Conservation (phyloP, 352 stramenopile species). For the Phytophthora cryptogea region DNA sequence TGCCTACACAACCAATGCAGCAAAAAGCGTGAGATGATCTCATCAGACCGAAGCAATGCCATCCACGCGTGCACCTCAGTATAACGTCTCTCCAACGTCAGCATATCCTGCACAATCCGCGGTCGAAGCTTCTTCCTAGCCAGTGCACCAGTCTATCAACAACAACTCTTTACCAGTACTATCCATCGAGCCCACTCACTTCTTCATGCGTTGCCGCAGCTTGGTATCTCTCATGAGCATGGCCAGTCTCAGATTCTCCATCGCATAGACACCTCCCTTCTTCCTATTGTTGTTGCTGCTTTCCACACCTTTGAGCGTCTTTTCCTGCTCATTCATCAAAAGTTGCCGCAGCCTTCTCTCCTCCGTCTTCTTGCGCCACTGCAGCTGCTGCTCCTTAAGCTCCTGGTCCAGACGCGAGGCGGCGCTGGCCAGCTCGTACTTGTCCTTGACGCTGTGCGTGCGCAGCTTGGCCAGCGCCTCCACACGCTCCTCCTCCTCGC, state of each 20-base stretch:
- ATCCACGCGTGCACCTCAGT: constrained; percentile 26
- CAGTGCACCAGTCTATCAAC: neutral
- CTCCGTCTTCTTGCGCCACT: constrained; percentile 35
- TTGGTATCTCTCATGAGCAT: constrained; percentile 50
- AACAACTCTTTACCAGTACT: neutral
- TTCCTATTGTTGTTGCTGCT: constrained; percentile 36
- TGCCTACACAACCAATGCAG: constrained; percentile 22
- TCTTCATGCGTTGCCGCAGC: constrained; percentile 44
- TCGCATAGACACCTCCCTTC: constrained; percentile 49
- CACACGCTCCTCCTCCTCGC: constrained; percentile 49
- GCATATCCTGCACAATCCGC: constrained; percentile 75
- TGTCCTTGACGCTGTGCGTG: constrained; percentile 39
- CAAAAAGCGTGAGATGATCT: neutral
- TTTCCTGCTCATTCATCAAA: constrained; percentile 9
- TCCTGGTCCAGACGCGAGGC: constrained; percentile 54
- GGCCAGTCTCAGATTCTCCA: constrained; percentile 65
- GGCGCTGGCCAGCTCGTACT: constrained; percentile 53
- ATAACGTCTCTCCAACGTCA: constrained; percentile 64
- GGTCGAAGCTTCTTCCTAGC: constrained; percentile 54
- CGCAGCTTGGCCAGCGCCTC: constrained; percentile 15
- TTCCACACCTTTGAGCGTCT: constrained; percentile 7
- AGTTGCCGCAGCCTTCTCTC: constrained; percentile 17
- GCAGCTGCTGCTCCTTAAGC: constrained; percentile 52
- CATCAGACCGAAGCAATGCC: neutral
- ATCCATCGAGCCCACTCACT: constrained; percentile 20